Percentiles rank a stretch among this genome's conserved stretches.
Conservation (phyloP, 1,139 yeast genomes). For the Yamadazyma friedrichii region DNA sequence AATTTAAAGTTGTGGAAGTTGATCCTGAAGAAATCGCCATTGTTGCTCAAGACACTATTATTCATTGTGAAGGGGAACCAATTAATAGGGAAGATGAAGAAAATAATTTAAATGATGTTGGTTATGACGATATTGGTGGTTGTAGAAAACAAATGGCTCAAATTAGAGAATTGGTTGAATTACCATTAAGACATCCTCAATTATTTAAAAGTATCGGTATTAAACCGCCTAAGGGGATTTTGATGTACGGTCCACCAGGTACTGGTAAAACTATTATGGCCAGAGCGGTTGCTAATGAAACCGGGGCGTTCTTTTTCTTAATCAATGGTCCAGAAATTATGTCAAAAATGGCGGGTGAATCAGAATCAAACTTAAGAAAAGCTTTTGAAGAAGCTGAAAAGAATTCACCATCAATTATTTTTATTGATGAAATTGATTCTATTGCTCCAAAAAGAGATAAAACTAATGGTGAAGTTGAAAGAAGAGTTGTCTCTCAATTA, state of each 20-base stretch:
- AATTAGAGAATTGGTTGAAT: conserved; percentile 93
- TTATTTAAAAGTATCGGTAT: conserved; percentile 95
- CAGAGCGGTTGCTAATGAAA: conserved; percentile 98
- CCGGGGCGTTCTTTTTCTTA: conserved; percentile 97
- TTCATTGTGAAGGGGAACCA: conserved; percentile 99
- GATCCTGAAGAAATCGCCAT: conserved; percentile 98
- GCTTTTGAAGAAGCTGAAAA: conserved; percentile 99
- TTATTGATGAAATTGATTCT: conserved; percentile 97
- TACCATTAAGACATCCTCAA: conserved; percentile 96
- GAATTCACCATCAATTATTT: conserved; percentile 95
- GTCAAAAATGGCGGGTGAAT: conserved; percentile 99
- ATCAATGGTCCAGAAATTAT: conserved; percentile 99
- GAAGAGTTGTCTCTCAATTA: conserved; percentile 97
- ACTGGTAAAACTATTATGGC: conserved; percentile 99
- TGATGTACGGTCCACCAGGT: conserved; percentile 99
- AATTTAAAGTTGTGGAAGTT: conserved; percentile 95
- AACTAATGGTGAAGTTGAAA: conserved; percentile 96
- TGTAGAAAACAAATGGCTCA: conserved; percentile 99
- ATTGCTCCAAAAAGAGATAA: conserved; percentile 99
- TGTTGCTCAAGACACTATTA: conserved; percentile 97
- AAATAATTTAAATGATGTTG: conserved; percentile 91
- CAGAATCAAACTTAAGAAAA: conserved; percentile 94
- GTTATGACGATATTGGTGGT: conserved; percentile 99
- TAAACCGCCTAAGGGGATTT: conserved; percentile 94
- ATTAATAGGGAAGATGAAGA: conserved; percentile 99